Evolutionary conservation across 495 filamentous ascomycete genomes (phyloP), one percentile per base, ranked within the genome.

Genomic region (Neurospora pannonica): DNA sequence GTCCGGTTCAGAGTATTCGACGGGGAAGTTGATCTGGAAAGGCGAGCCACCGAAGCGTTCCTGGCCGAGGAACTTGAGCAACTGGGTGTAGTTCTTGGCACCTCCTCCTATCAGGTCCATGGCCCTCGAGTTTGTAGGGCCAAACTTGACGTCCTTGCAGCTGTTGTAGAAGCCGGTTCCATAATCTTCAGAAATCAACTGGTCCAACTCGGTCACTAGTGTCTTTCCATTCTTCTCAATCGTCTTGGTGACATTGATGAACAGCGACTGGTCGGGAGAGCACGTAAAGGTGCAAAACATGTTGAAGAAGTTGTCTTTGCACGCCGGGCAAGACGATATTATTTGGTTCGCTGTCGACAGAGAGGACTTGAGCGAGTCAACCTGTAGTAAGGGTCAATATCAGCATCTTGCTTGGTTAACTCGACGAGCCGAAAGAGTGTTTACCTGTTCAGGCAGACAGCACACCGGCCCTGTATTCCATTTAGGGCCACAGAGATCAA

Each of bases 121-220:
- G 13, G 95, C 95, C 77, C 91, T 92, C 28, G 92, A 90, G 75
- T 97, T 97, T 4, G 97, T 95, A 3, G 93, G 91, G 19, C 95
- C 96, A 78, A 98, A 97, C 79, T 98, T 98, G 80, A 99, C 94
- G 81, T 98, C 93, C 82, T 98, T 99, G 85, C 96, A 99, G 81
- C 96, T 98, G 80, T 97, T 87, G 82, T 93, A 99, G 83, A 98
- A 97, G 4, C 93, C 94, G 46, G 88, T 88, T 36, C 94, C 95
- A 83, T 95, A 99, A 71, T 92, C 87, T 71, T 94, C 87, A 0
- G 93, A 93, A 79, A 97, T 90, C n/a, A 98, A 79, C 76, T 97
- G 94, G 77, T 98, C 94, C 31, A 98, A 81, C 82, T 97, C 94
- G 1, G 92, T 94, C 54, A 97, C 94, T 31, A 94, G 83, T 39